phyloP scores from a whole-genome alignment of 805 yeast species.

The Candida orba region DNA sequence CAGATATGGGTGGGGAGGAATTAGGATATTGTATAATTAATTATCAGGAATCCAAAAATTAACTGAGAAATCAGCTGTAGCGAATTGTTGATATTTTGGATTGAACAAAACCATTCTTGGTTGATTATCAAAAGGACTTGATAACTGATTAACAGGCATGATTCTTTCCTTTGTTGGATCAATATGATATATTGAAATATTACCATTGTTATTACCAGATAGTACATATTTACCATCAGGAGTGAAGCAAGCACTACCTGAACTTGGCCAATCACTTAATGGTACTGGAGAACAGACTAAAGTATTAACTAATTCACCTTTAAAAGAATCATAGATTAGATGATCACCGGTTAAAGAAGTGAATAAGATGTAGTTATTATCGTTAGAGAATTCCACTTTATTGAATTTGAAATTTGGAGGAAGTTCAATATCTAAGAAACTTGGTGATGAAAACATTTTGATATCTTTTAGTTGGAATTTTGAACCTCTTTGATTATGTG shows the following conservation, averaged over 20 bases:
- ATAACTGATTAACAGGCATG: conserved; percentile 14
- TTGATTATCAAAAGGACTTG: conserved; percentile 24
- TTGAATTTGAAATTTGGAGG: conserved; percentile 41
- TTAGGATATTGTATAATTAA: neutral
- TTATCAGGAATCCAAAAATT: conserved; percentile 20
- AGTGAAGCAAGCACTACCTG: conserved; percentile 52
- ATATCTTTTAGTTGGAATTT: conserved; percentile 54
- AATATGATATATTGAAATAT: conserved; percentile 47
- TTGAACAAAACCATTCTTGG: conserved; percentile 35
- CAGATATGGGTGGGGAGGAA: no score
- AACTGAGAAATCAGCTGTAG: conserved; percentile 17
- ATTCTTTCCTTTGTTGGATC: conserved; percentile 17
- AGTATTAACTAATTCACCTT: conserved; percentile 42
- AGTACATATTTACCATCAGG: conserved; percentile 61
- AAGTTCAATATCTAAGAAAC: conserved; percentile 40
- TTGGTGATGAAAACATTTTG: conserved; percentile 50
- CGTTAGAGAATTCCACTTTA: conserved; percentile 72
- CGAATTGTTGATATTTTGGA: conserved; percentile 29
- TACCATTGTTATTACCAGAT: conserved; percentile 53
- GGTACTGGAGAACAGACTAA: conserved; percentile 28
- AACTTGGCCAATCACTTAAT: conserved; percentile 36
- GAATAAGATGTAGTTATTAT: conserved; percentile 57
- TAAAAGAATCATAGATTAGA: conserved; percentile 62
- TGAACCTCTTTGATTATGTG: conserved; percentile 40
- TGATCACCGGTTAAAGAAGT: conserved; percentile 51